Evolutionary conservation across 2,329 filamentous ascomycete species (phyloP).

Genomic region (Fusarium ramigenum): DNA sequence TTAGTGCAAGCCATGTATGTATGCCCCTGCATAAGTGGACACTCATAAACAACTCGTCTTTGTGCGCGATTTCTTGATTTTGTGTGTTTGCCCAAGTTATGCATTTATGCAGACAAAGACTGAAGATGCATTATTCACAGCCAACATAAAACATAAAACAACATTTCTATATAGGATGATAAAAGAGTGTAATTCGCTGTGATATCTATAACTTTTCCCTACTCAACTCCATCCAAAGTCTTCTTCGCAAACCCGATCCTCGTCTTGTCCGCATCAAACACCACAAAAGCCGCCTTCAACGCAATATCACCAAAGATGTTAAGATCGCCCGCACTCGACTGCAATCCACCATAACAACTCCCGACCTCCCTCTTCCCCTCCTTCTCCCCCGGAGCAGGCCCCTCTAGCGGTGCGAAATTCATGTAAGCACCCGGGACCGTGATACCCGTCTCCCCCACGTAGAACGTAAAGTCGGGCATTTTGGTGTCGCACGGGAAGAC

Average conservation of each 20-base stretch:
- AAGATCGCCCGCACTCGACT: slow-evolving; percentile 58
- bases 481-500: slow-evolving; percentile 57
- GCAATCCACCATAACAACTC: slow-evolving; percentile 74
- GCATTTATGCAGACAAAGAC: not conserved
- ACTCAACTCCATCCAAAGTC: not conserved
- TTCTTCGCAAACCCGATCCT: slow-evolving; percentile 39
- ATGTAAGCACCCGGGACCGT: slow-evolving; percentile 64
- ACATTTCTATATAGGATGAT: not conserved
- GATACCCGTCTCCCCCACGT: slow-evolving; percentile 67
- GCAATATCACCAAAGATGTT: slow-evolving; percentile 73
- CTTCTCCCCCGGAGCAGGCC: not conserved
- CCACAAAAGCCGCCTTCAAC: slow-evolving; percentile 68
- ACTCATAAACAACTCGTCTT: not conserved
- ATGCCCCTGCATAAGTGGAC: not conserved
- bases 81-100: not conserved
- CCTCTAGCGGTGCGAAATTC: slow-evolving; percentile 58
- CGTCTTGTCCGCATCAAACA: slow-evolving; percentile 56
- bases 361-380: not conserved
- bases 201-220: not conserved
- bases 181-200: not conserved
- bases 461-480: slow-evolving; percentile 61
- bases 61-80: slow-evolving; percentile 21
- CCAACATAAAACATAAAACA: not conserved
- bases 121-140: not conserved
- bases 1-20: not conserved